Percentiles rank a stretch among this genome's conserved stretches.
Conservation (phyloP, 257 asterid species). For the Solanum clarkiae region DNA sequence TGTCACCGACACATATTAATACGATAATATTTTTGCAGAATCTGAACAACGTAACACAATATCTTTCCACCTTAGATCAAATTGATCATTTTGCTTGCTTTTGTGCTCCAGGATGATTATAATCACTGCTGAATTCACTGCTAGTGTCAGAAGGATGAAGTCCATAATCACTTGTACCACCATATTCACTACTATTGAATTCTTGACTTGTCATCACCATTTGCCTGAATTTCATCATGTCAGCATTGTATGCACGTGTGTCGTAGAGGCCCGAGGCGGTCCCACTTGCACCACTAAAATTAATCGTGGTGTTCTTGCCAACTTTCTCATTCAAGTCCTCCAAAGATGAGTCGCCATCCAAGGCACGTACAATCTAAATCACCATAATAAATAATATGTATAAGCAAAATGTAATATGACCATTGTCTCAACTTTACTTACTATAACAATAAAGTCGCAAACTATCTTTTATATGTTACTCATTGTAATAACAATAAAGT, state of each 20-base stretch:
- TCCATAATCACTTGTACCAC: constrained; percentile 51
- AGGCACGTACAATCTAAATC: constrained; percentile 49
- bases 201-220: constrained; percentile 54
- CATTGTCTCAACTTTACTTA: background rate
- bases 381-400: background rate
- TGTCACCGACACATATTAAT: background rate
- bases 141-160: constrained; percentile 36
- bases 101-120: background rate
- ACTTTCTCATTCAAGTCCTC: constrained; percentile 60
- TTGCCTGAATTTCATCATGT: constrained; percentile 73
- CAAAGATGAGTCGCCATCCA: constrained; percentile 66
- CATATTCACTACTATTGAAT: constrained; percentile 42
- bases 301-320: constrained; percentile 12
- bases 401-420: background rate
- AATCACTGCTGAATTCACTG: constrained; percentile 17
- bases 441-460: background rate
- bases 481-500: background rate
- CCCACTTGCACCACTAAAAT: constrained; percentile 9
- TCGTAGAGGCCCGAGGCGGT: constrained; percentile 15
- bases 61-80: background rate
- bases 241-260: constrained; percentile 73
- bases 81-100: background rate
- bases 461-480: background rate
- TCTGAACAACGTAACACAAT: background rate
- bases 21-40: background rate